Conservation (phyloP, 495 filamentous ascomycete species). For the Lophiotrema nucula region DNA sequence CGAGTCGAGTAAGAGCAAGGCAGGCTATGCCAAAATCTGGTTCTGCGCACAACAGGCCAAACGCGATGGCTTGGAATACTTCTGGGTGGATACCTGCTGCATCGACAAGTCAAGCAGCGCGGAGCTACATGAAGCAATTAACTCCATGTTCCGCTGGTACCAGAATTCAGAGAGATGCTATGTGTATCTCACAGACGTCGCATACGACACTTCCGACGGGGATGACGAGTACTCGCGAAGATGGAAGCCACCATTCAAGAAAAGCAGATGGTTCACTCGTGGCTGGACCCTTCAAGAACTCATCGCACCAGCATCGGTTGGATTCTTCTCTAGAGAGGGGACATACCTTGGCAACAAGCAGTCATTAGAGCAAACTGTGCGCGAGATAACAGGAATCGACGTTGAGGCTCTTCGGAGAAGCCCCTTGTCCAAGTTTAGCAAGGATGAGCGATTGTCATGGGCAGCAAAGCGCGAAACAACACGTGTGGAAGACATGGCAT, state of each 20-base stretch:
- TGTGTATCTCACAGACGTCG: conserved; percentile 11
- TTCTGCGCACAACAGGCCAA: neutral
- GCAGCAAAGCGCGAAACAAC: conserved; percentile 2
- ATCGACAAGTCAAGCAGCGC: neutral
- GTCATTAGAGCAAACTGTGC: conserved; percentile 4
- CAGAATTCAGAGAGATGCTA: conserved; percentile 12
- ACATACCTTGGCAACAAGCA: conserved; percentile 11
- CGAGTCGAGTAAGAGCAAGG: neutral
- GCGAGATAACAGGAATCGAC: conserved; percentile 15
- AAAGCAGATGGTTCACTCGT: conserved; percentile 22
- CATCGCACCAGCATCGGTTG: conserved; percentile 13
- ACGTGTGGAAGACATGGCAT: conserved; percentile 14
- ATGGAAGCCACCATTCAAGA: conserved; percentile 2
- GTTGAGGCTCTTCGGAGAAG: conserved; percentile 12
- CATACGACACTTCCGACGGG: neutral
- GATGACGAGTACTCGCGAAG: neutral
- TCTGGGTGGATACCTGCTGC: too few relatives aligned
- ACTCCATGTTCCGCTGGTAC: too few relatives aligned
- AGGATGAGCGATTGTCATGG: conserved; percentile 22
- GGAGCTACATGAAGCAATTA: too few relatives aligned
- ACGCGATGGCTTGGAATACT: neutral
- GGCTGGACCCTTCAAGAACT: too few relatives aligned
- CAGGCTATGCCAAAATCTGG: neutral
- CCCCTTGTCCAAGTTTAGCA: conserved; percentile 8
- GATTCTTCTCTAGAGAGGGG: conserved; percentile 19